Conservation (phyloP, 2,329 filamentous ascomycete species). For the Acarospora socialis region DNA sequence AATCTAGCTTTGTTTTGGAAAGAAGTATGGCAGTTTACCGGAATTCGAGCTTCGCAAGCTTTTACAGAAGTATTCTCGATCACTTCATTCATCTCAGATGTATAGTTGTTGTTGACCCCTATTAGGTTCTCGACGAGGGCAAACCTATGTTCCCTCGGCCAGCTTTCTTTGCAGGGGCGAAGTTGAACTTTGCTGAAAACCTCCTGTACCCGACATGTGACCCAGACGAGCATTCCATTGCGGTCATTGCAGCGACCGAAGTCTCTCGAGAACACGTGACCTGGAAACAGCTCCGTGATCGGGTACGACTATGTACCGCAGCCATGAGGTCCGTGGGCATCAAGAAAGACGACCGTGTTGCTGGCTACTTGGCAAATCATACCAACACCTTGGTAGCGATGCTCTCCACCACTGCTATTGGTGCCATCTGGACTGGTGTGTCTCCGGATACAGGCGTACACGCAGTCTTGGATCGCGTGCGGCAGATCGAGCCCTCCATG, state of each 20-base stretch:
- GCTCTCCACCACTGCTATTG: conserved; percentile 67
- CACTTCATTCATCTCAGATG: background rate
- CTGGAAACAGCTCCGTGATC: conserved; percentile 68
- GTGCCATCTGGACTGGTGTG: conserved; percentile 84
- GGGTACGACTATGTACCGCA: conserved; percentile 58
- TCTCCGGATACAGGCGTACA: conserved; percentile 86
- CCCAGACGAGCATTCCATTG: conserved; percentile 43
- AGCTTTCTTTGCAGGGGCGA: conserved; percentile 65
- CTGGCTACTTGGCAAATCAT: conserved; percentile 77
- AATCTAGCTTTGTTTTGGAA: conserved; percentile 69
- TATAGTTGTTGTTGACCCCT: background rate
- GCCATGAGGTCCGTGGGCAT: conserved; percentile 56
- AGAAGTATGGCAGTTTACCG: conserved; percentile 70
- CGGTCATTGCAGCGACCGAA: conserved; percentile 74
- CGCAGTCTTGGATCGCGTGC: conserved; percentile 74
- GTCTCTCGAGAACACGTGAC: conserved; percentile 48
- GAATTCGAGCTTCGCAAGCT: conserved; percentile 51
- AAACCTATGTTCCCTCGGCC: conserved; percentile 74
- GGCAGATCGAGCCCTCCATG: conserved; percentile 69
- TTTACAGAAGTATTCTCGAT: conserved; percentile 42
- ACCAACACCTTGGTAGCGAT: conserved; percentile 75
- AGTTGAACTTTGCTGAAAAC: conserved; percentile 90
- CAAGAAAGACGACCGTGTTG: conserved; percentile 45
- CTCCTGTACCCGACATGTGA: conserved; percentile 60
- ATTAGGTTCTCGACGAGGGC: conserved; percentile 51